These are phyloP conservation scores for Globisporangium cystogenes DNA, from an alignment of 352 stramenopile species.

Conservation along the genomic window DNA sequence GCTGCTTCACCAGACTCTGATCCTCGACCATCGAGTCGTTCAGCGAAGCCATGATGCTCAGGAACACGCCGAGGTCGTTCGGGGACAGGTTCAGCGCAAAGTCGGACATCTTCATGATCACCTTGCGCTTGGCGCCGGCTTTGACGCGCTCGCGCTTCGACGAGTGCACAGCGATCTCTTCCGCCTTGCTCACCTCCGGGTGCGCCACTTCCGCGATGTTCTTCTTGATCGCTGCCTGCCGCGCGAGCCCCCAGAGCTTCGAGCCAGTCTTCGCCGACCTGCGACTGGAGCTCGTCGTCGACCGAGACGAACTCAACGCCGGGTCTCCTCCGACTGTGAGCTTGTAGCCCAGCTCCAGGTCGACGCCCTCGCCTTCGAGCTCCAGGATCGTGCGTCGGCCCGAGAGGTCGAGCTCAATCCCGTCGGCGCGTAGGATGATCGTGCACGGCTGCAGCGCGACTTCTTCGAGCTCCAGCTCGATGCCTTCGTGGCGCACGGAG, in stretches of 20 bases:
- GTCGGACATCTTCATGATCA: constrained; percentile 80
- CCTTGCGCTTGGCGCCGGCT: constrained; percentile 44
- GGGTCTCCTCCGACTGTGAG: constrained; percentile 46
- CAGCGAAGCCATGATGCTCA: constrained; percentile 63
- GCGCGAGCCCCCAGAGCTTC: constrained; percentile 58
- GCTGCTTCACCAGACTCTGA: constrained; percentile 45
- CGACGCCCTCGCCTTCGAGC: constrained; percentile 81
- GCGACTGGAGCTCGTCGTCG: constrained; percentile 4
- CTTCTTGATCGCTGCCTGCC: constrained; percentile 41
- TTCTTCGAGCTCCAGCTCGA: constrained; percentile 72
- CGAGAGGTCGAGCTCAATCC: constrained; percentile 69
- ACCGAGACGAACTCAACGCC: constrained; percentile 13
- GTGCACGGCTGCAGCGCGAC: constrained; percentile 76
- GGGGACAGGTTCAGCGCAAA: constrained; percentile 81
- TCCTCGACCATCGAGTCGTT: constrained; percentile 73
- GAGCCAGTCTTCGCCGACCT: constrained; percentile 21
- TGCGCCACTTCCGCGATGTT: constrained; percentile 62
- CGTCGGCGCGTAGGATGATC: constrained; percentile 53
- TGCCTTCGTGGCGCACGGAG: constrained; percentile 51
- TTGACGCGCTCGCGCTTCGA: constrained; percentile 38
- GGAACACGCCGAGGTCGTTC: constrained; percentile 74
- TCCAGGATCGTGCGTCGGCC: constrained; percentile 76
- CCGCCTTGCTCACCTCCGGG: constrained; percentile 28
- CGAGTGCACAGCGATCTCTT: constrained; percentile 21
- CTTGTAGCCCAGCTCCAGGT: constrained; percentile 71